Base-by-base conservation (phyloP, 1,284 basidiomycete species). In the Pseudozyma sp. region DNA sequence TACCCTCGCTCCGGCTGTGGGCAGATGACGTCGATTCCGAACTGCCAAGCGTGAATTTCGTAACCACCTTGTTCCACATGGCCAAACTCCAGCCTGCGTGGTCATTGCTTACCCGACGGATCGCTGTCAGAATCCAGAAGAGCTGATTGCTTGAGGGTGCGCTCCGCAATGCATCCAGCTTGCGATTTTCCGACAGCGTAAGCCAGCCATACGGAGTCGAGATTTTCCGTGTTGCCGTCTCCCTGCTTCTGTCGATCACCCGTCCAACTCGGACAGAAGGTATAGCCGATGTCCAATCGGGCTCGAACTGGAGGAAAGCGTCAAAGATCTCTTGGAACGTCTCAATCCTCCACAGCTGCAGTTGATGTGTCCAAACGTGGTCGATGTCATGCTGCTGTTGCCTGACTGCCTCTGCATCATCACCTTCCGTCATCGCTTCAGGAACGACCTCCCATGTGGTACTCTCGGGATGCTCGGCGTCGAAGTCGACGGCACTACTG, bases 291-390 rank as follows among this genome's bases (percentile, higher is more conserved):
- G n/a, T 40, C 18, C 58, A 12, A 8, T 68, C 66, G 4, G 68
- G 68, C 34, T 64, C 51, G 9, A 70, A 44, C 14, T 50, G 13
- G 19, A 76, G 59, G 19, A 72, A 72, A 5, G 65, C 69, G 7
- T 55, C 55, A 50, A 76, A 72, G 45, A 76, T 76, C 49, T 71
- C 58, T 12, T 52, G 44, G 38, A 76, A 72, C 10, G 74, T 70
- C 14, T 63, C 44, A 25, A 76, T 60, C 13, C 38, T 65, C 74
- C 74, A 76, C 45, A 61, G 9, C 25, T 51, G 44, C 36, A 57
- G 55, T 52, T 63, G 72, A n/a, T 44, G 42, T 8, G 21, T 16
- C n/a, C 52, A 53, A 19, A 39, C 38, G 9, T 4, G 25, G 11
- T 57, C 44, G 13, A 50, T 31, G 42, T 40, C 36, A n/a, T 18